phyloP scores from a whole-genome alignment of 352 stramenopile genomes.

The Globisporangium cystogenes region DNA sequence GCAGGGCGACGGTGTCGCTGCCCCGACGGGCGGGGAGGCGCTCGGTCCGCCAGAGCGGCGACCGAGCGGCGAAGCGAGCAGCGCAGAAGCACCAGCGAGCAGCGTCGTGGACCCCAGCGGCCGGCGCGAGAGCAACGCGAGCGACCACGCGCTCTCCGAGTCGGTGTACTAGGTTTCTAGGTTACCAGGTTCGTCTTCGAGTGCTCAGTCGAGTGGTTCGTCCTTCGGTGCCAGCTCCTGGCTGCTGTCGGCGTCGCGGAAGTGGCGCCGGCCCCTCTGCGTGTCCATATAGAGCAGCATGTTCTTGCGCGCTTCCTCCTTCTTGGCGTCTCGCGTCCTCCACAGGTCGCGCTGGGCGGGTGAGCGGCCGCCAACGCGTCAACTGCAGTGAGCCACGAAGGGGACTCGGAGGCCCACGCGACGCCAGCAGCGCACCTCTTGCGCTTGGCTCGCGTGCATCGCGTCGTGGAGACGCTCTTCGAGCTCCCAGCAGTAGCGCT shows the following conservation, averaged over 20 bases:
- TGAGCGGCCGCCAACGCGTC: too few species aligned
- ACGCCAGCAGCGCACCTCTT: conserved; percentile 33
- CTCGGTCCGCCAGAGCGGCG: not conserved
- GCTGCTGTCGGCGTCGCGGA: conserved; percentile 2
- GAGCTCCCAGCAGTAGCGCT: conserved; percentile 71
- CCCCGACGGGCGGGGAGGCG: too few species aligned
- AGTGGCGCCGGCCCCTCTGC: conserved; percentile 62
- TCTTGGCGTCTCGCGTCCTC: conserved; percentile 56
- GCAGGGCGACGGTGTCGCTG: not conserved
- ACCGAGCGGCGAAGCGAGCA: not conserved
- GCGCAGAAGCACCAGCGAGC: not conserved
- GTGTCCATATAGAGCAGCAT: conserved; percentile 71
- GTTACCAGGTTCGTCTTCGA: too few species aligned
- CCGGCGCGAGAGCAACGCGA: not conserved
- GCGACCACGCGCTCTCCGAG: conserved; percentile 9
- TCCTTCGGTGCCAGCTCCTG: not conserved
- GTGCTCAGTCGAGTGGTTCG: too few species aligned
- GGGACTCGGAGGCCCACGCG: not conserved
- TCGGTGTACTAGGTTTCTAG: conserved; percentile 12
- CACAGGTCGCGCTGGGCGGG: conserved; percentile 70
- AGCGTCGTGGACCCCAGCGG: not conserved
- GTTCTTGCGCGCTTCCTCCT: conserved; percentile 61
- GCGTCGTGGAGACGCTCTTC: conserved; percentile 59
- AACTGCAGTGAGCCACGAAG: too few species aligned
- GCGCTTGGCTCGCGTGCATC: conserved; percentile 39